Base-by-base conservation (phyloP, 2,329 filamentous ascomycete genomes). In the Aaosphaeria pasadenensis region DNA sequence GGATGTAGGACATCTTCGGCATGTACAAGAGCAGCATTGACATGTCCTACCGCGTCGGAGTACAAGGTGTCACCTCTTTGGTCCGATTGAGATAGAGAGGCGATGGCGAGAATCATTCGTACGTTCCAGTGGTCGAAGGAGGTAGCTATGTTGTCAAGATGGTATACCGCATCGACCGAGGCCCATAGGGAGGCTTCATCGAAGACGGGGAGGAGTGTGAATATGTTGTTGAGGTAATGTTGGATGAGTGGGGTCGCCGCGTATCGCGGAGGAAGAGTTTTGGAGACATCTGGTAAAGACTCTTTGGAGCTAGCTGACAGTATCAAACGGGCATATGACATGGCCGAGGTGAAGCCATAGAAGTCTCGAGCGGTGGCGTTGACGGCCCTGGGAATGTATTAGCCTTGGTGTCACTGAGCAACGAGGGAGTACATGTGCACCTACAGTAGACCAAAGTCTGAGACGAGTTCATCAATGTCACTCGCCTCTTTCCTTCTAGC, bases 281-380 rank as follows among this genome's bases (percentile, higher is more conserved):
- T 80, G 11, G 69, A 67, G 31, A 77, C 72, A 41, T 81, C 78
- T 4, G 88, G 88, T 24, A 95, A 72, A 6, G 81, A 76, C 61
- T 91, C 85, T 57, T 89, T 89, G 7, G 83, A 83, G 35, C 89
- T 85, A 5, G 92, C 88, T n/a, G 89, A 89, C 30, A 96, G 74
- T 28, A 96, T 87, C 17, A 97, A 79, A 33, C 89, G 86, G 29
- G 91, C 89, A 77, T 96, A 96, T 0, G 91, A 96, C 81, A 96
- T 95, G 61, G 89, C 90, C 51, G 84, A 87, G 30, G 88, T 85
- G 49, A 91, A 90, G 6, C 90, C 87, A 67, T 95, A 90, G 64
- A 96, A 96, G 69, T 97, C 94, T 63, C 91, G 82, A 1, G 91
- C 92, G 0, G 91, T 96, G 30, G 94, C 91, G 74, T 96, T 95